Evolutionary conservation across 257 asterid species (phyloP), one percentile per base, ranked within the genome.

Genomic region (Cynanchum wilfordii): DNA sequence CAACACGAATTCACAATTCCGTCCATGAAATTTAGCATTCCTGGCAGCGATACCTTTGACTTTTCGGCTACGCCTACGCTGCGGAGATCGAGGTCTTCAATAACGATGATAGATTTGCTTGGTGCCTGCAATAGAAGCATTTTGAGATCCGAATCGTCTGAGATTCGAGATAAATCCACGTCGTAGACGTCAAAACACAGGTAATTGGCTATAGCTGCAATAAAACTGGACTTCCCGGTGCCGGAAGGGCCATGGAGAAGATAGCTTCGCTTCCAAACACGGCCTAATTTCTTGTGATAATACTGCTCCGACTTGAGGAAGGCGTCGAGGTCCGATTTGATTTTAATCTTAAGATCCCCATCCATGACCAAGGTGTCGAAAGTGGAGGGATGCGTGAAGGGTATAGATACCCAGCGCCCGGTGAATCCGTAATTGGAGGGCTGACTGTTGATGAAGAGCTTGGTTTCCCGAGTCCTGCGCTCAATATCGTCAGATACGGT

Each of bases 211-310:
- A 86, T 66, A 47, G 92, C 84, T 1, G 95, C 90, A 55, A 87
- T 67, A 88, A 89, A 89, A 55, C 92, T 82, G 65, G 92, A 89
- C 75, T 89, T 89, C 7, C 92, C 95, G n/a, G 95, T 89, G 36
- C 96, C 92, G 56, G 92, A 84, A 10, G 92, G 88, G 47, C 95
- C 95, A 79, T 85, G 86, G 57, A 89, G 88, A 60, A 89, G 91
- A 52, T 87, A 89, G 54, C 84, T 89, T 27, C 95, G 87, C 29
- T 73, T 84, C 92, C 92, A 89, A 58, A 87, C 88, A 25, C 95
- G 87, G 57, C 95, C 95, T 38, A 89, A 66, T 24, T 84, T 85
- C 27, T 84, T 85, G 74, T 85, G 88, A 79, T 89, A 89, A 70
- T 89, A 87, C 78, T 84, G 88, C 57, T 84, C 86, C 22, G 92